Evolutionary conservation across 345 rosid species (phyloP).

Genomic region (Salix dunnii): DNA sequence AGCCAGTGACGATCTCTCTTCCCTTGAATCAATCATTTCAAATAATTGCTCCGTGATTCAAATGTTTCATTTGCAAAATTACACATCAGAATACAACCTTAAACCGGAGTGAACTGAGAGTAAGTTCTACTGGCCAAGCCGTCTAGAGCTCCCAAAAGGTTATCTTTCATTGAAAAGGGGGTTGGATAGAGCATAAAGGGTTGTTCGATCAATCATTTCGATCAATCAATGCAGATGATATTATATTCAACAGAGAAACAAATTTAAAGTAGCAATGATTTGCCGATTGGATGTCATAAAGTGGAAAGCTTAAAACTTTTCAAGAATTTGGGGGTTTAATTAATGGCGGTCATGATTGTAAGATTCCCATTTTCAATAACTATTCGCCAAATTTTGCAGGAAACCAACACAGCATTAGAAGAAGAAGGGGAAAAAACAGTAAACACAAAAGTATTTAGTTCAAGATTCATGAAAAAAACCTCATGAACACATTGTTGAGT

Average conservation of each 20-base stretch:
- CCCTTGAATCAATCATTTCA: too few species aligned
- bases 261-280: too few species aligned
- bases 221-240: not conserved
- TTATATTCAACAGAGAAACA: too few species aligned
- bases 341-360: not conserved
- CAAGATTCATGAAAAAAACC: constrained; percentile 7
- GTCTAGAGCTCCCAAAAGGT: too few species aligned
- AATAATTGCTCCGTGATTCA: too few species aligned
- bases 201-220: too few species aligned
- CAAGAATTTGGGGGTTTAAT: not conserved
- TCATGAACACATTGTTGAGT: not conserved
- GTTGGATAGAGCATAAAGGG: not conserved
- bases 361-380: not conserved
- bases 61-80: too few species aligned
- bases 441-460: not conserved
- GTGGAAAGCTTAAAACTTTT: not conserved
- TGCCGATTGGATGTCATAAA: constrained; percentile 1
- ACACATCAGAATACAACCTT: too few species aligned
- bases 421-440: not conserved
- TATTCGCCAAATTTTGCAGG: constrained; percentile 4
- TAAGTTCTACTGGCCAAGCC: too few species aligned
- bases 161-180: too few species aligned
- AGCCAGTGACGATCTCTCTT: not conserved
- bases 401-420: not conserved
- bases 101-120: too few species aligned